Evolutionary conservation across 768 basidiomycete species (phyloP).

Genomic region (Tulasnella sp.): DNA sequence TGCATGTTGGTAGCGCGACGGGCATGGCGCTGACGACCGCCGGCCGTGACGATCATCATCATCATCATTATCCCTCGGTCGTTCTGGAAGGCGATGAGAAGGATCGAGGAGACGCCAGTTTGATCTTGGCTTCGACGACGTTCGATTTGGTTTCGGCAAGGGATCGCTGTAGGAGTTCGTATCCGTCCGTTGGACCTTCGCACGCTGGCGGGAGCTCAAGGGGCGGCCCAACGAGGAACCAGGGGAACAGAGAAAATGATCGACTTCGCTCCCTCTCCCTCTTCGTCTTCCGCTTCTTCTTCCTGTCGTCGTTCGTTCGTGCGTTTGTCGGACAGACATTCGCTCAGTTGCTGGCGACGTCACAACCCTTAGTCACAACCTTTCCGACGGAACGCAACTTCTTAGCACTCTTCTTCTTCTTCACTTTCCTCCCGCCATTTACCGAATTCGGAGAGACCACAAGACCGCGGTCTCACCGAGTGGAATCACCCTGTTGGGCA

Average conservation of each 20-base stretch:
- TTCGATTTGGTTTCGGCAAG: background rate
- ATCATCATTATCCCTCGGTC: background rate
- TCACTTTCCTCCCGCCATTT: background rate
- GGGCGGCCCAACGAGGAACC: background rate
- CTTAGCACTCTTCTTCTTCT: background rate
- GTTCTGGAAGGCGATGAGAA: background rate
- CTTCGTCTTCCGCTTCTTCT: background rate
- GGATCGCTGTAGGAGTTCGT: background rate
- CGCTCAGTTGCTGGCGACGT: background rate
- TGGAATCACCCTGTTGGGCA: background rate
- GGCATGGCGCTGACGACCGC: background rate
- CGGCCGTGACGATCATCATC: background rate
- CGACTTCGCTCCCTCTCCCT: background rate
- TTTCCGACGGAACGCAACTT: background rate
- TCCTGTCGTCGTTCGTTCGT: background rate
- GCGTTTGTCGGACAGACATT: background rate
- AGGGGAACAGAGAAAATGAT: background rate
- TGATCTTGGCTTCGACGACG: background rate
- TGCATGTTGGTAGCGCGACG: background rate
- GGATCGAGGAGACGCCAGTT: background rate
- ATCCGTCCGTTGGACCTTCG: background rate
- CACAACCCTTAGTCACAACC: background rate
- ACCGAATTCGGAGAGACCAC: background rate
- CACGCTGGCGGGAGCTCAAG: background rate
- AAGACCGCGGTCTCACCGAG: background rate